phyloP scores from a whole-genome alignment of 768 basidiomycete species.

The Rhizopogon rudus region DNA sequence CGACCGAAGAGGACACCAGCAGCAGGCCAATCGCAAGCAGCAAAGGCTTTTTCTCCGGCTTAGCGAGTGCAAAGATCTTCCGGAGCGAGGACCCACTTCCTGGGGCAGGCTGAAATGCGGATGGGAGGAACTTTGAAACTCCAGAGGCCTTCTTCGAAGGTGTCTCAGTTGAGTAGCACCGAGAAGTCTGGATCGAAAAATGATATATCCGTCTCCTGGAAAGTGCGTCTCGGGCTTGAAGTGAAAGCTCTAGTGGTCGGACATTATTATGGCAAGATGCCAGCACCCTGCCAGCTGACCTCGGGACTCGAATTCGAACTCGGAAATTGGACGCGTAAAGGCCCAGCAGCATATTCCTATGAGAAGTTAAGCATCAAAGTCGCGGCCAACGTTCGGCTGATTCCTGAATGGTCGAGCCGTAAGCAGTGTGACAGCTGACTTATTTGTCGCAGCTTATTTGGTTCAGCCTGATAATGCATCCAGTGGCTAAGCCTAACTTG shows the following conservation, averaged over 20 bases:
- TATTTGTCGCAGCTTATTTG: not conserved
- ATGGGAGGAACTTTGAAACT: conserved; percentile 25
- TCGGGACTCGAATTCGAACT: not conserved
- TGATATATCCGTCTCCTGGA: not conserved
- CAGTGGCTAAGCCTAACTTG: too few relatives aligned
- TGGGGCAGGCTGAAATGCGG: conserved; percentile 30
- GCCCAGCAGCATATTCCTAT: not conserved
- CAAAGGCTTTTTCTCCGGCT: conserved; percentile 76
- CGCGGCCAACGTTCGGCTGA: not conserved
- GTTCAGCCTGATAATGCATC: not conserved
- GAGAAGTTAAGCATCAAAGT: not conserved
- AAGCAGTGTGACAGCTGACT: not conserved
- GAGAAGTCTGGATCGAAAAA: not conserved
- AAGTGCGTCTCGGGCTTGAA: not conserved
- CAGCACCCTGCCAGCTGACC: not conserved
- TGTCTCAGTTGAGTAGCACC: conserved; percentile 10
- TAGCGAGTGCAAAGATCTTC: conserved; percentile 75
- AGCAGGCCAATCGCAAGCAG: conserved; percentile 73
- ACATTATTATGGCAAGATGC: conserved; percentile 2
- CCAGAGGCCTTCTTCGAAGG: conserved; percentile 6
- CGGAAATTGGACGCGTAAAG: not conserved
- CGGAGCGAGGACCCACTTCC: conserved; percentile 57
- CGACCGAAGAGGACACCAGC: conserved; percentile 83
- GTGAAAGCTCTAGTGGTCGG: not conserved
- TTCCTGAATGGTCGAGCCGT: not conserved